phyloP scores from a whole-genome alignment of 169 alveolate species.

The Amoebophrya sp. region DNA sequence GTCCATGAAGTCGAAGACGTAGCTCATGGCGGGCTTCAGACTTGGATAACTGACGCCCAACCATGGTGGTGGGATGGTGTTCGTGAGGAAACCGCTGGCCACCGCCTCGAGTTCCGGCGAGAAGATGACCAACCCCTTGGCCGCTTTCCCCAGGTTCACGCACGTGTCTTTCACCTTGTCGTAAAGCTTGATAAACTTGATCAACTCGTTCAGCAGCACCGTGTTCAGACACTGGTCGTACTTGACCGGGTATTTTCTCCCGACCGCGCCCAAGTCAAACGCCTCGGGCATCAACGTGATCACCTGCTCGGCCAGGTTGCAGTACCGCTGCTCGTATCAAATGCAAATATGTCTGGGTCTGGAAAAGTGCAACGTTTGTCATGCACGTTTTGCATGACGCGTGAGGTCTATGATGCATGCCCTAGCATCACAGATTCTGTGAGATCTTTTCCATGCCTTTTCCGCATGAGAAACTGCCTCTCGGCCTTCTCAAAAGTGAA shows the following conservation, averaged over 20 bases:
- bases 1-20: slow-evolving; percentile 65
- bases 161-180: slow-evolving; percentile 30
- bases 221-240: slow-evolving; percentile 81
- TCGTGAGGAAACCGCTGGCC: slow-evolving; percentile 62
- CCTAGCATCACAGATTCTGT: too few relatives aligned
- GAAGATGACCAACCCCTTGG: slow-evolving; percentile 54
- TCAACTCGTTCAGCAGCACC: slow-evolving; percentile 74
- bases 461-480: too few relatives aligned
- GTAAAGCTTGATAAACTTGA: slow-evolving; percentile 72
- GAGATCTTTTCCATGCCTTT: too few relatives aligned
- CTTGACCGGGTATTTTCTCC: slow-evolving; percentile 70
- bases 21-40: slow-evolving; percentile 72
- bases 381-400: too few relatives aligned
- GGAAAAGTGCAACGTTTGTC: too few relatives aligned
- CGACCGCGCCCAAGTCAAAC: slow-evolving; percentile 67
- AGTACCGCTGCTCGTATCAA: slow-evolving; percentile 43
- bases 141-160: slow-evolving; percentile 41
- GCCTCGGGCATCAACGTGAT: slow-evolving; percentile 65
- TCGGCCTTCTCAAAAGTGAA: too few relatives aligned
- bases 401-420: too few relatives aligned
- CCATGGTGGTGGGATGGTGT: slow-evolving; percentile 74
- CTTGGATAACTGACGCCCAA: slow-evolving; percentile 76
- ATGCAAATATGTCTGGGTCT: too few relatives aligned
- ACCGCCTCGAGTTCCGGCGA: slow-evolving; percentile 71
- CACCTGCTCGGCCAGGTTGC: slow-evolving; percentile 50